Conservation (phyloP, 495 filamentous ascomycete species). For the Eremomyces bilateralis region DNA sequence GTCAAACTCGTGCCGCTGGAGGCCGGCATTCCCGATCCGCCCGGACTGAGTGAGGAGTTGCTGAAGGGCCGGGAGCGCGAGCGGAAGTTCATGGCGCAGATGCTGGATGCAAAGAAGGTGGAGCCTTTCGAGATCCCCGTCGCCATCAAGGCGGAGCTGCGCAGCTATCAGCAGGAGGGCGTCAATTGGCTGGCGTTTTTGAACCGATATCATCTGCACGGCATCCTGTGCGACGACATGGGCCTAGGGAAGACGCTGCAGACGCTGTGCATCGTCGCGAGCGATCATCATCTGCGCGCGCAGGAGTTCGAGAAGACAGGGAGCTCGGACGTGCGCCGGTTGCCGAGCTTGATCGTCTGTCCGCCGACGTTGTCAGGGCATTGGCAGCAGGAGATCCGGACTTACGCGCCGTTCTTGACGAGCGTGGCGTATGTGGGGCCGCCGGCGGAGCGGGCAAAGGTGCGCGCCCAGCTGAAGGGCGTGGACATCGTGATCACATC, state of each 20-base stretch:
- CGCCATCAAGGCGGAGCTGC: conserved; percentile 83
- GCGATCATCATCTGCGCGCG: conserved; percentile 81
- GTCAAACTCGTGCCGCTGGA: conserved; percentile 98
- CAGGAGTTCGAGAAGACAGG: conserved; percentile 71
- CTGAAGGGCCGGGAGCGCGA: conserved; percentile 79
- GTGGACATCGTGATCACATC: conserved; percentile 92
- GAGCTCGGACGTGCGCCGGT: conserved; percentile 47
- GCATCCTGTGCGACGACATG: conserved; percentile 98
- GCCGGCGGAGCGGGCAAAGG: conserved; percentile 48
- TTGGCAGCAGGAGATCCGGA: conserved; percentile 92
- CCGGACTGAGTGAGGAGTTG: conserved; percentile 70
- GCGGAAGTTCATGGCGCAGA: conserved; percentile 87
- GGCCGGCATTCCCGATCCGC: conserved; percentile 90
- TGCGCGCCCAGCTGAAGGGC: conserved; percentile 41
- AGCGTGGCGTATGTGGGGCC: conserved; percentile 79
- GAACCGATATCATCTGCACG: conserved; percentile 91
- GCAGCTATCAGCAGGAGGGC: conserved; percentile 94
- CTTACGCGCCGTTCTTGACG: conserved; percentile 82
- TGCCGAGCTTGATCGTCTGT: conserved; percentile 88
- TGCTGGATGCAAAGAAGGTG: conserved; percentile 87
- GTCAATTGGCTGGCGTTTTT: conserved; percentile 98
- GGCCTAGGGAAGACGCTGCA: conserved; percentile 94
- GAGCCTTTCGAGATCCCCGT: conserved; percentile 87
- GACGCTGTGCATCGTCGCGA: conserved; percentile 92
- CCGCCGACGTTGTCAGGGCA: conserved; percentile 95